phyloP scores from a whole-genome alignment of 2,329 filamentous ascomycete species.

The Colletotrichum filicis region DNA sequence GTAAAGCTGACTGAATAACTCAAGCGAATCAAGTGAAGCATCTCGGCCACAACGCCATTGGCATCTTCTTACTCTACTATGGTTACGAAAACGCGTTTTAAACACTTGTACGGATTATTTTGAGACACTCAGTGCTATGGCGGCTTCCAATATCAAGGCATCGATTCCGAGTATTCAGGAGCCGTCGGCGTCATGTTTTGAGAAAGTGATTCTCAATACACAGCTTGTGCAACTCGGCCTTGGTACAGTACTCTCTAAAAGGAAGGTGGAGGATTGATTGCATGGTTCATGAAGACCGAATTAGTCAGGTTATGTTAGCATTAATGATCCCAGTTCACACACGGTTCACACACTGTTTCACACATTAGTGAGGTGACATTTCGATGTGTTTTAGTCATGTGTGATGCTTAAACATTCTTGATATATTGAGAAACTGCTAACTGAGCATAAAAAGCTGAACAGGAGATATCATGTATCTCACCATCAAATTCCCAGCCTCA shows the following conservation, averaged over 20 bases:
- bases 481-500: conserved; percentile 87
- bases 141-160: conserved; percentile 5
- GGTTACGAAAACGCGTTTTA: conserved; percentile 3
- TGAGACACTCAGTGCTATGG: background rate
- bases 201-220: background rate
- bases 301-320: conserved; percentile 1
- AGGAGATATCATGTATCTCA: conserved; percentile 71
- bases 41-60: background rate
- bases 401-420: background rate
- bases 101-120: conserved; percentile 17
- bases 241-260: background rate
- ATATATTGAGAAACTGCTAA: background rate
- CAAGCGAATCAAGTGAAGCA: conserved; percentile 17
- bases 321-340: background rate
- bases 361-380: background rate
- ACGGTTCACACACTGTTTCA: too few species aligned
- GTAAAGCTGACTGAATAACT: background rate
- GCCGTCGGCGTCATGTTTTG: background rate
- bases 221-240: conserved; percentile 2
- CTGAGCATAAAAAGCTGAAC: too few species aligned
- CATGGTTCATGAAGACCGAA: background rate
- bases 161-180: conserved; percentile 13
- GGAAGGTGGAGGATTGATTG: background rate
- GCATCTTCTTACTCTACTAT: conserved; percentile 20
- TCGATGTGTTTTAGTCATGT: background rate